Base-by-base conservation (phyloP, 257 asterid genomes). In the Lycium ferocissimum region DNA sequence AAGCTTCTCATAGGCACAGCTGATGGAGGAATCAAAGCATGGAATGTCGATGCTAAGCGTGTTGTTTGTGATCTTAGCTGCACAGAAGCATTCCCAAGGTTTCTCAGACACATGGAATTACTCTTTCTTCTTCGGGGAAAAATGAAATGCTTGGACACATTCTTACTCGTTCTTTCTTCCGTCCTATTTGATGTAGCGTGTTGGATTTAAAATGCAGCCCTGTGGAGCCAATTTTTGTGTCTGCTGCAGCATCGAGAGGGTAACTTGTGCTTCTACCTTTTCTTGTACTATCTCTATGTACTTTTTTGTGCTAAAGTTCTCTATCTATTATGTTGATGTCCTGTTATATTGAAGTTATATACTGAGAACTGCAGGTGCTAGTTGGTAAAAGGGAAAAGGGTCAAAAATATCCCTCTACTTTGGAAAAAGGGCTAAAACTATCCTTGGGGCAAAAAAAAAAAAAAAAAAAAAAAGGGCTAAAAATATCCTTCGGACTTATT, bases 181-280 rank as follows among this genome's bases (percentile, higher is more conserved):
- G 7, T 61, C 61, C 26, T 38, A 79, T 67, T 59, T 72, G 65
- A 62, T 89, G 88, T 94, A 97, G 99, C 87, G 92, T 97, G 80
- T 87, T 97, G 94, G 99, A 95, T 92, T 89, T 97, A 91, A 97
- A 97, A 89, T 97, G 98, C 93, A 97, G 99, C 90, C 98, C 99
- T 14, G 98, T 95, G 84, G 99, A 97, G 85, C 99, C 99, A 83
- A 92, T 97, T 86, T 97, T 97, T 90, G 98, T 95, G 81, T 91
- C 98, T 86, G 99, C 99, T 20, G 97, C 98, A 62, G 98, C 99
- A 86, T 94, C 99, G 58, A 88, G 87, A 91, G 90, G 98, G 98
- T 96, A 89, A 58, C 45, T 88, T 57, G 49, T 85, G 67, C 53
- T 86, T 79, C 45, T 84, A 38, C 79, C 53, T 56, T 83, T 83